A percentile compares a stretch with the other conserved stretches of the same genome.
Evolutionary conservation across 2,329 filamentous ascomycete genomes (phyloP).

Genomic region (Phialophora verrucosa): DNA sequence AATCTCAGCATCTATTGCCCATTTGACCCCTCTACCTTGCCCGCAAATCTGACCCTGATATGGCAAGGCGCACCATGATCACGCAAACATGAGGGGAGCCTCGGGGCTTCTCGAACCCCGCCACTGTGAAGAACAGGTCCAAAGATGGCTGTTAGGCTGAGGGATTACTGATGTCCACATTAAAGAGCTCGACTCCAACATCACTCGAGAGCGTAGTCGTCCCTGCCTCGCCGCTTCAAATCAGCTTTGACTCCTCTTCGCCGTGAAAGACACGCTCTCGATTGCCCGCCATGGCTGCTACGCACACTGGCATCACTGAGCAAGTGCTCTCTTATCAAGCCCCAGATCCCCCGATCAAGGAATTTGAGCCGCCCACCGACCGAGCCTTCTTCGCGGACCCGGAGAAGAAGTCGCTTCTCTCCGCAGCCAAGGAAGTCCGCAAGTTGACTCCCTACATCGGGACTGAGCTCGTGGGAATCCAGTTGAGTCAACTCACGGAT

Average conservation of each 20-base stretch:
- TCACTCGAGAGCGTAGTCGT: too few species aligned
- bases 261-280: neutral
- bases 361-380: slow-evolving; percentile 32
- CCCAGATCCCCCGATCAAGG: slow-evolving; percentile 29
- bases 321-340: slow-evolving; percentile 29
- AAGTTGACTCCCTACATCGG: slow-evolving; percentile 53
- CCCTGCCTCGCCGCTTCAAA: neutral
- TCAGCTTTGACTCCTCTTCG: neutral
- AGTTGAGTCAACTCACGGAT: slow-evolving; percentile 55
- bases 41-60: neutral
- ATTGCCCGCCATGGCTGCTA: slow-evolving; percentile 10
- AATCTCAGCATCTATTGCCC: neutral
- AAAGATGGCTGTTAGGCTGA: neutral
- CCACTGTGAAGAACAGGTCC: neutral
- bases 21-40: neutral
- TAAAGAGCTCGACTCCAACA: neutral
- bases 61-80: slow-evolving; percentile 6
- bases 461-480: slow-evolving; percentile 52
- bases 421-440: slow-evolving; percentile 47
- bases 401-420: slow-evolving; percentile 50
- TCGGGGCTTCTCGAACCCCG: neutral
- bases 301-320: slow-evolving; percentile 30
- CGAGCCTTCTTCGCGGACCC: slow-evolving; percentile 46
- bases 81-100: neutral
- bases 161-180: neutral